Percentiles rank a stretch among this genome's conserved stretches.
Evolutionary conservation across 169 alveolate species (phyloP).

Genomic region (Eimeria brunetti): DNA sequence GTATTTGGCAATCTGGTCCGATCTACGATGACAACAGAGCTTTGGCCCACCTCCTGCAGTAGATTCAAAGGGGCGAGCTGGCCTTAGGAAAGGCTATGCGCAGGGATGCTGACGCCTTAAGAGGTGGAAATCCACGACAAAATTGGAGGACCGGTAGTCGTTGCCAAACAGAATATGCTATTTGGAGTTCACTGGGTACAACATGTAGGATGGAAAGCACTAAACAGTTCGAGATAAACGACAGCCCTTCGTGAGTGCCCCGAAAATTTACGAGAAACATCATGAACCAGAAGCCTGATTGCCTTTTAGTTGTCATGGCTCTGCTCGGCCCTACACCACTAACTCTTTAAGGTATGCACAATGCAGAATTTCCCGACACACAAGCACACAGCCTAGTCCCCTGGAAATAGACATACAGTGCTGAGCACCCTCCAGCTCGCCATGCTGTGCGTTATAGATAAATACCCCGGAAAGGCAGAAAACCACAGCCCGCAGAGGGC

Average conservation of each 20-base stretch:
- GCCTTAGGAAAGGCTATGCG: background rate
- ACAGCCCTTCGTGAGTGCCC: too few relatives aligned
- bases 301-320: background rate
- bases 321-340: background rate
- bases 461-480: background rate
- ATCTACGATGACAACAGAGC: background rate
- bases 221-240: background rate
- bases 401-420: background rate
- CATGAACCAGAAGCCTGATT: too few relatives aligned
- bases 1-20: background rate
- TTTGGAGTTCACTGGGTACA: too few relatives aligned
- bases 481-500: background rate
- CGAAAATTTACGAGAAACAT: background rate
- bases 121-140: background rate
- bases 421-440: too few relatives aligned
- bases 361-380: background rate
- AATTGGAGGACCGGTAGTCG: background rate
- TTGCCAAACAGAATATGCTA: too few relatives aligned
- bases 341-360: background rate
- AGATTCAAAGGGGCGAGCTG: background rate
- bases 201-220: background rate
- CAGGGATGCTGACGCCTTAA: background rate
- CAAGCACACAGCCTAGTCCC: background rate
- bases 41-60: background rate
- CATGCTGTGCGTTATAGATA: background rate